Percentiles rank a stretch among this genome's conserved stretches.
These are phyloP conservation scores for Spergularia marina DNA, from an alignment of 148 eudicot species.

Conservation along the genomic window DNA sequence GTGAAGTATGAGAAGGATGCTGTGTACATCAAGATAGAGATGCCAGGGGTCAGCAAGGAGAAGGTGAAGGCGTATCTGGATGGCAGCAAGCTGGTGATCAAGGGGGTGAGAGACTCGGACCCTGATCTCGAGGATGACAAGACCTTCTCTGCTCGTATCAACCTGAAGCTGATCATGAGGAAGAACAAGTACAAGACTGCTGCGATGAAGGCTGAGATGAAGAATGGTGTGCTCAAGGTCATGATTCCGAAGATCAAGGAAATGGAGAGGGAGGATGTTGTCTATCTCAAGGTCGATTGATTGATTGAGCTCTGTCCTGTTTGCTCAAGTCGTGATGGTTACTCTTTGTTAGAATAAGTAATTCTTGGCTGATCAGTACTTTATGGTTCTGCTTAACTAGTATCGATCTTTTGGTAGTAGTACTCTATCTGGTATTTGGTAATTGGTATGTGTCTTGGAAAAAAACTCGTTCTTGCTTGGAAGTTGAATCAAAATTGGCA, in stretches of 20 bases:
- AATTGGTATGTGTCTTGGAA: no score
- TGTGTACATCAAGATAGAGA: slow-evolving; percentile 55
- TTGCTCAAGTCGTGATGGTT: no score
- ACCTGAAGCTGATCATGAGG: slow-evolving; percentile 23
- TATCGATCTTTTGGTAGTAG: no score
- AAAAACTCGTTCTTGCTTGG: no score
- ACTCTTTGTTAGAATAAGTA: no score
- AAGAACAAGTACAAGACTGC: slow-evolving; percentile 43
- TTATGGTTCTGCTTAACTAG: no score
- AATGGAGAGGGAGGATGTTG: slow-evolving; percentile 48
- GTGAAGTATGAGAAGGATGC: slow-evolving; percentile 45
- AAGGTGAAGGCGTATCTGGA: slow-evolving; percentile 66
- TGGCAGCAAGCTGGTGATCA: slow-evolving; percentile 50
- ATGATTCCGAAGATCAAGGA: slow-evolving; percentile 51
- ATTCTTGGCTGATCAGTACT: no score
- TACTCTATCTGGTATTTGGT: no score
- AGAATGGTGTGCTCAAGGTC: slow-evolving; percentile 60
- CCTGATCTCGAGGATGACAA: not conserved
- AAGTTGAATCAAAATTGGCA: no score
- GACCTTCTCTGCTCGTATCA: no score
- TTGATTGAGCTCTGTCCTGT: not conserved
- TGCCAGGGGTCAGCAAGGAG: slow-evolving; percentile 81
- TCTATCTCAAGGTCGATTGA: slow-evolving; percentile 46
- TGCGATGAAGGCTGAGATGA: slow-evolving; percentile 56
- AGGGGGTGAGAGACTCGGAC: slow-evolving; percentile 35